phyloP scores from a whole-genome alignment of 164 flowering plant species.

The Euptelea pleiosperma region DNA sequence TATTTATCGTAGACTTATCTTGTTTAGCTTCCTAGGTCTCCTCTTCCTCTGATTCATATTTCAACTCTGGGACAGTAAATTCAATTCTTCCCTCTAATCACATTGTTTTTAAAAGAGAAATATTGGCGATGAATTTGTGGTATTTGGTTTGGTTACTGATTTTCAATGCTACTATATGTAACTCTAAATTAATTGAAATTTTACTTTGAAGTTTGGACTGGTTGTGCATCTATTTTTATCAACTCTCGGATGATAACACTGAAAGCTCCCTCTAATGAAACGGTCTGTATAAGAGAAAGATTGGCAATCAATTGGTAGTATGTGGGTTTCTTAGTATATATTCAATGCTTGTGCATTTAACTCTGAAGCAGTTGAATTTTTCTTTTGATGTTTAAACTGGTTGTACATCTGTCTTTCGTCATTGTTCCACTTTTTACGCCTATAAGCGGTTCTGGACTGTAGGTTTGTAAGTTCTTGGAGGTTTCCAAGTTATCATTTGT shows the following conservation, averaged over 20 bases:
- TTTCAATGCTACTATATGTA: neutral
- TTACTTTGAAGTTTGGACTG: neutral
- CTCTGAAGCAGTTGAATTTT: neutral
- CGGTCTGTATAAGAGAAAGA: neutral
- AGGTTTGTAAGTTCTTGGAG: conserved; percentile 98
- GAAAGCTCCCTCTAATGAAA: too few species aligned
- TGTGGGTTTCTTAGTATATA: neutral
- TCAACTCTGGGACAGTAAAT: too few species aligned
- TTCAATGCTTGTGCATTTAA: neutral
- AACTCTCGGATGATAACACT: neutral
- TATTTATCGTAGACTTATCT: neutral
- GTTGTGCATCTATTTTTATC: neutral
- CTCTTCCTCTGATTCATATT: neutral
- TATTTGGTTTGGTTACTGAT: neutral
- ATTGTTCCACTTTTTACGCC: neutral
- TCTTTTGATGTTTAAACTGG: neutral
- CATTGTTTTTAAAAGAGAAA: neutral
- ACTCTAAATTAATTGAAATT: neutral
- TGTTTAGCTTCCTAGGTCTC: neutral
- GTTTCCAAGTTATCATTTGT: conserved; percentile 91
- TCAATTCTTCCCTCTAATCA: too few species aligned
- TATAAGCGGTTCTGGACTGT: conserved; percentile 11
- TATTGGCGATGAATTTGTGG: neutral
- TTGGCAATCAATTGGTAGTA: neutral
- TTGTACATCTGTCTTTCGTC: neutral